Evolutionary conservation across 129 eudicot genomes (phyloP).

Genomic region (Arctium lappa): DNA sequence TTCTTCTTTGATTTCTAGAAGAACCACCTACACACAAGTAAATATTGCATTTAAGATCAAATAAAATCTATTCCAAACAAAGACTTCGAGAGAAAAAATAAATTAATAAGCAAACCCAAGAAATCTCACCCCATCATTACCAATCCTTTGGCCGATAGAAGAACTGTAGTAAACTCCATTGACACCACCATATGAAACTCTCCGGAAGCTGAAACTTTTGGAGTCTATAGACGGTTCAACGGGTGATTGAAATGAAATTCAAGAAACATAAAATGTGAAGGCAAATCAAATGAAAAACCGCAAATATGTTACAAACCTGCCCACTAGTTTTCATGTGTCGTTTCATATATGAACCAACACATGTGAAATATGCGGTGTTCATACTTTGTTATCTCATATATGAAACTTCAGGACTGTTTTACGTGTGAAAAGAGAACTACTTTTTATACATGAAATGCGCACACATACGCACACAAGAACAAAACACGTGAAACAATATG

Average conservation of each 20-base stretch:
- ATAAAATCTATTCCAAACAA: neutral
- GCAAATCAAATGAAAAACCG: neutral
- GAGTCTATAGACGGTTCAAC: conserved; percentile 10
- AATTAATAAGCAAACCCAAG: neutral
- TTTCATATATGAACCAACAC: too few relatives aligned
- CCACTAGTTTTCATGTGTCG: too few relatives aligned
- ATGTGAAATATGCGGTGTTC: too few relatives aligned
- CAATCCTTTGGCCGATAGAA: conserved; percentile 52
- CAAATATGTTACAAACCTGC: neutral
- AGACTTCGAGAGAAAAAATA: neutral
- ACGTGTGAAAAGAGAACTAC: too few relatives aligned
- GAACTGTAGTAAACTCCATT: conserved; percentile 56
- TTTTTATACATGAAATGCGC: neutral
- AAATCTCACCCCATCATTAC: conserved; percentile 54
- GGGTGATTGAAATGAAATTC: neutral
- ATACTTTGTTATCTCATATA: too few relatives aligned
- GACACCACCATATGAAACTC: conserved; percentile 65
- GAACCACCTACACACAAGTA: conserved; percentile 30
- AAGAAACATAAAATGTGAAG: neutral
- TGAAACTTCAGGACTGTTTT: too few relatives aligned
- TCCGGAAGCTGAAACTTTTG: conserved; percentile 43
- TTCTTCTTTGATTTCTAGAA: conserved; percentile 67
- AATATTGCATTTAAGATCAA: conserved; percentile 1
- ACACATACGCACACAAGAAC: neutral
- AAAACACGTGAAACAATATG: too few relatives aligned